These are phyloP conservation scores for Triticum dicoccoides DNA, from an alignment of 176 grass and related monocot genomes.

Conservation along the genomic window DNA sequence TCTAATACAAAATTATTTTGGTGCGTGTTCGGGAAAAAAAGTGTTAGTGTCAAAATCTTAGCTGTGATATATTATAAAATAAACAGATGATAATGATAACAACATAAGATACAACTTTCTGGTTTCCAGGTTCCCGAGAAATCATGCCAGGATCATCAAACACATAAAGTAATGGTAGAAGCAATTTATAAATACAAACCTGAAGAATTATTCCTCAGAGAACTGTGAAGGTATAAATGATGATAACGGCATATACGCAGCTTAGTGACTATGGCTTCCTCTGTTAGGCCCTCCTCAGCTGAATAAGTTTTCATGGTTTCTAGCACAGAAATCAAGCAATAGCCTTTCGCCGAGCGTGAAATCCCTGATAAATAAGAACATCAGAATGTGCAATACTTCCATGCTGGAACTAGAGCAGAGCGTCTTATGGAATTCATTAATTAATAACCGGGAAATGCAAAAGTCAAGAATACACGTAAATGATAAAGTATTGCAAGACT, in stretches of 20 bases:
- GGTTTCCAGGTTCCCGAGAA: not conserved
- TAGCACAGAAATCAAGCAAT: slow-evolving; percentile 86
- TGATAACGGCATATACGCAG: slow-evolving; percentile 79
- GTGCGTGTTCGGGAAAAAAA: not conserved
- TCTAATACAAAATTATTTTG: not conserved
- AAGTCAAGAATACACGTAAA: not conserved
- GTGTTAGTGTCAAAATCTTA: not conserved
- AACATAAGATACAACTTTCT: slow-evolving; percentile 18
- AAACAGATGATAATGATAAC: slow-evolving; percentile 14
- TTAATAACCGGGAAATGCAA: slow-evolving; percentile 3
- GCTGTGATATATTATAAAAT: slow-evolving; percentile 2
- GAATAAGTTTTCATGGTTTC: slow-evolving; percentile 99
- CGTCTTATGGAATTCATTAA: not conserved
- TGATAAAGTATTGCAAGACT: not conserved
- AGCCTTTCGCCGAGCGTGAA: slow-evolving; percentile 85
- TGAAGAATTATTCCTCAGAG: slow-evolving; percentile 91
- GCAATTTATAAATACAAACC: slow-evolving; percentile 45
- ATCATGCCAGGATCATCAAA: slow-evolving; percentile 10
- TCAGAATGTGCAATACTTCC: slow-evolving; percentile 20
- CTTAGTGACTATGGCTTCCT: slow-evolving; percentile 86
- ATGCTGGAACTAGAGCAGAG: slow-evolving; percentile 1
- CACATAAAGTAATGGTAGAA: not conserved
- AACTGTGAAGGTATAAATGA: slow-evolving; percentile 83
- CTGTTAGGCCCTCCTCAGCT: slow-evolving; percentile 88
- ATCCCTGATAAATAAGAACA: slow-evolving; percentile 60